A percentile compares a stretch with the other conserved stretches of the same genome.
These are phyloP conservation scores for Trametes hirsuta DNA, from an alignment of 1,284 basidiomycete species.

Conservation along the genomic window DNA sequence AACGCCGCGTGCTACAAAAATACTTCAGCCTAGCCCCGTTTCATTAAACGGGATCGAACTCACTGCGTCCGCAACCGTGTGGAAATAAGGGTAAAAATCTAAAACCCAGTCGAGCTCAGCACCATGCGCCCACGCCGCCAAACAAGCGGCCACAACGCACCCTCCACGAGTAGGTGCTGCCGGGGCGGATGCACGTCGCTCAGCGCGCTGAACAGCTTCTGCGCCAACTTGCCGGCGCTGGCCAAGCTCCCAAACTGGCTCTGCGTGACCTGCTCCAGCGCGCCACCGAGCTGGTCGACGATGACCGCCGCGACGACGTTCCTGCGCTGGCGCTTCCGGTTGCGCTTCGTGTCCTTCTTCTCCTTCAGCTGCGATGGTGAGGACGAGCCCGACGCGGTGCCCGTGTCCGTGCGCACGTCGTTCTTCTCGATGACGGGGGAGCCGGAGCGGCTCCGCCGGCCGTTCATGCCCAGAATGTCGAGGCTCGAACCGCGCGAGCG, in stretches of 20 bases:
- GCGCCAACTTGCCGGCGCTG: constrained; percentile 74
- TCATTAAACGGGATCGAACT: constrained; percentile 30
- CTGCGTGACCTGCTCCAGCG: constrained; percentile 70
- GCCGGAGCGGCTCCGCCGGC: constrained; percentile 10
- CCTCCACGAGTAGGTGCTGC: constrained; percentile 66
- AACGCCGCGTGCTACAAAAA: constrained; percentile 68
- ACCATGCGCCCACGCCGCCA: neutral
- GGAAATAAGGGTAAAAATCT: constrained; percentile 83
- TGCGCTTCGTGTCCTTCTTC: constrained; percentile 29
- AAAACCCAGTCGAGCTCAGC: constrained; percentile 12
- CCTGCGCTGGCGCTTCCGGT: constrained; percentile 46
- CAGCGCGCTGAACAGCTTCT: constrained; percentile 72
- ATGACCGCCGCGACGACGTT: constrained; percentile 66
- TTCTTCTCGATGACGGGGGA: constrained; percentile 35
- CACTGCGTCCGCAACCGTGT: constrained; percentile 70
- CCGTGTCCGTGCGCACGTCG: constrained; percentile 24
- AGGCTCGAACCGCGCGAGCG: constrained; percentile 35
- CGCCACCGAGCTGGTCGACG: constrained; percentile 71
- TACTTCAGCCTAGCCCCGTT: neutral
- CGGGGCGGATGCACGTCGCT: constrained; percentile 63
- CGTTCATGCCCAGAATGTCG: constrained; percentile 25
- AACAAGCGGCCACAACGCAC: constrained; percentile 37
- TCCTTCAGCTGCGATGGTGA: constrained; percentile 16
- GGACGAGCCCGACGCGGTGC: constrained; percentile 6
- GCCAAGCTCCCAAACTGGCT: constrained; percentile 60